phyloP scores from a whole-genome alignment of 345 rosid genomes.

The Syzygium aromaticum region DNA sequence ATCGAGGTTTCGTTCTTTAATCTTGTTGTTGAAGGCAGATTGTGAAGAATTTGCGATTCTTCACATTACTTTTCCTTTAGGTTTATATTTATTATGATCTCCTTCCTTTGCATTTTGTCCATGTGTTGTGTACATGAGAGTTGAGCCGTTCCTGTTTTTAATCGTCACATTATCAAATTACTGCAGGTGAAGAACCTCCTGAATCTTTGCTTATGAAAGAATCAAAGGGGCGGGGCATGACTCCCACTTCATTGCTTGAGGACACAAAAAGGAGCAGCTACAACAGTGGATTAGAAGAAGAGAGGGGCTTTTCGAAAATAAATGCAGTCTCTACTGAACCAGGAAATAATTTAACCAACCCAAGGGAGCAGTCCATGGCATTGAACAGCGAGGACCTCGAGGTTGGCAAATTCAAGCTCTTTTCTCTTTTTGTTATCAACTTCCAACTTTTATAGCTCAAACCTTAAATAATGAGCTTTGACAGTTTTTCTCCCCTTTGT shows the following conservation, averaged over 20 bases:
- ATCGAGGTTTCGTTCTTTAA: neutral
- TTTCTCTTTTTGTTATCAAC: neutral
- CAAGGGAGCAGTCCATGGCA: constrained; percentile 76
- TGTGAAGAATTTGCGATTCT: neutral
- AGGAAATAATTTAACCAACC: constrained; percentile 55
- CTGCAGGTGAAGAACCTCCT: constrained; percentile 82
- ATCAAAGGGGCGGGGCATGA: constrained; percentile 86
- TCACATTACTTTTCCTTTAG: neutral
- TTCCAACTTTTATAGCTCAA: neutral
- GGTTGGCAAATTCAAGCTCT: constrained; percentile 26
- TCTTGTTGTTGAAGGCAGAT: neutral
- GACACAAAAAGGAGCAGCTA: constrained; percentile 28
- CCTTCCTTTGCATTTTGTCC: too few species aligned
- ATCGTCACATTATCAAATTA: neutral
- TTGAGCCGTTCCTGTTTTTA: neutral
- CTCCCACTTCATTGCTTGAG: constrained; percentile 78
- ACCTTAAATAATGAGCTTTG: neutral
- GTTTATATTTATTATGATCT: neutral
- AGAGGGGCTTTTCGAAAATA: constrained; percentile 41
- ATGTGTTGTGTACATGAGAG: neutral
- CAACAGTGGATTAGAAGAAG: constrained; percentile 47
- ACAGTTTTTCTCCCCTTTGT: neutral
- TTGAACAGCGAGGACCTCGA: constrained; percentile 97
- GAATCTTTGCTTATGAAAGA: constrained; percentile 97
- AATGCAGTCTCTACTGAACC: constrained; percentile 56